Evolutionary conservation across 371 early-diverging fungal species (phyloP).

Genomic region (Actinomortierella ambigua): DNA sequence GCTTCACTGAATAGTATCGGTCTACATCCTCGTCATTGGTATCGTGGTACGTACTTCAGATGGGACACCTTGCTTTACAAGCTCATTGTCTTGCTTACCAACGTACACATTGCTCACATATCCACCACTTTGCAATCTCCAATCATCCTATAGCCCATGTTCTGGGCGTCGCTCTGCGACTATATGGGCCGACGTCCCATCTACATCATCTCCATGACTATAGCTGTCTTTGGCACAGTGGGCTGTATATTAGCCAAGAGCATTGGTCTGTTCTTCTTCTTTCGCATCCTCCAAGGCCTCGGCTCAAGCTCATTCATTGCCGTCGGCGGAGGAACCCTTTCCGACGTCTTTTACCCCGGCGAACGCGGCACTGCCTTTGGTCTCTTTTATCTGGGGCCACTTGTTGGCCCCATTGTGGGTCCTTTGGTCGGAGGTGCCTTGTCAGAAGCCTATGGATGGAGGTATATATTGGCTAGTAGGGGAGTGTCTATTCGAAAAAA

Average conservation of each 20-base stretch:
- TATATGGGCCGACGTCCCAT: too few species aligned
- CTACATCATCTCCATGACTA: too few species aligned
- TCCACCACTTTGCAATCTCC: too few species aligned
- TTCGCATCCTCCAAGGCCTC: conserved; percentile 49
- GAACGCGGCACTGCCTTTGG: conserved; percentile 52
- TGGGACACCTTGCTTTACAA: too few species aligned
- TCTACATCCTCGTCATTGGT: too few species aligned
- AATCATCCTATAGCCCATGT: too few species aligned
- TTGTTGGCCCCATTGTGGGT: conserved; percentile 60
- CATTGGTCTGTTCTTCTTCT: conserved; percentile 45
- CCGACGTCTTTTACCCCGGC: conserved; percentile 48
- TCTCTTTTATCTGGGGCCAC: conserved; percentile 47
- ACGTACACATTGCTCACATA: too few species aligned
- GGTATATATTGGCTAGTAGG: conserved; percentile 16
- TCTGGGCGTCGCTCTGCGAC: too few species aligned
- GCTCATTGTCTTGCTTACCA: too few species aligned
- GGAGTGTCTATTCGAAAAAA: too few species aligned
- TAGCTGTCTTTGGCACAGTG: conserved; percentile 9
- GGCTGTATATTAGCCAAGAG: conserved; percentile 45
- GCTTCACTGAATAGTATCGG: too few species aligned
- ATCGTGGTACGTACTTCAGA: too few species aligned
- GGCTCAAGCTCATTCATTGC: conserved; percentile 32
- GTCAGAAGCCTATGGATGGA: conserved; percentile 54
- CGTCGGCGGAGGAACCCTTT: conserved; percentile 51
- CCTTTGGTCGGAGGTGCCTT: conserved; percentile 64